These are phyloP conservation scores for Salvia miltiorrhiza DNA, from an alignment of 257 asterid species.

Conservation along the genomic window DNA sequence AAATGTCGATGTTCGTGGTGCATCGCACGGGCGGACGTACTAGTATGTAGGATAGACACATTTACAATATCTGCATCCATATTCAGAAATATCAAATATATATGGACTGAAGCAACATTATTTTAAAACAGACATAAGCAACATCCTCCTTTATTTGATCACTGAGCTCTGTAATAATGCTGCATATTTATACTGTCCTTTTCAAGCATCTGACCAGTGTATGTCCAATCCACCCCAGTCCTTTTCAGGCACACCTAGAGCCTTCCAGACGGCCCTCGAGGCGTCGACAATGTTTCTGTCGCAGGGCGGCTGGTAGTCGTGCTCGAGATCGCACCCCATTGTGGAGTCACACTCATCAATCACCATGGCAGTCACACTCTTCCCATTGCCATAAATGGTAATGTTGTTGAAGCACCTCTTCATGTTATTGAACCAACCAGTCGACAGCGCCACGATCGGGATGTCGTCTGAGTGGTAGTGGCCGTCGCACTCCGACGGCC, in stretches of 20 bases:
- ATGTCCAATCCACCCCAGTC: constrained; percentile 28
- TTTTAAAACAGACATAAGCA: too few relatives aligned
- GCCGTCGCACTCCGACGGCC: constrained; percentile 40
- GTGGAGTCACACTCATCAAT: constrained; percentile 43
- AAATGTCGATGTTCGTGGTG: too few relatives aligned
- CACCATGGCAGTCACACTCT: constrained; percentile 41
- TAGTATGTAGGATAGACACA: too few relatives aligned
- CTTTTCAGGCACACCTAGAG: constrained; percentile 23
- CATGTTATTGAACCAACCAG: constrained; percentile 39
- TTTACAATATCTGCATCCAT: too few relatives aligned
- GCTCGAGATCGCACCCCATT: constrained; percentile 37
- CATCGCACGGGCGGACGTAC: too few relatives aligned
- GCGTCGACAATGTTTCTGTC: constrained; percentile 37
- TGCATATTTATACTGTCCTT: too few relatives aligned
- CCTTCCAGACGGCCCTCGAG: constrained; percentile 46
- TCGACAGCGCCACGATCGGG: constrained; percentile 37
- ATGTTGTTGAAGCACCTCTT: constrained; percentile 34
- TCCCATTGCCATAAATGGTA: constrained; percentile 33
- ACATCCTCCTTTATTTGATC: too few relatives aligned
- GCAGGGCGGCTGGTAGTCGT: constrained; percentile 50
- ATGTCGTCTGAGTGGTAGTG: constrained; percentile 37
- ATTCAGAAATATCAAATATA: too few relatives aligned
- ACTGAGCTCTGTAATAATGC: too few relatives aligned
- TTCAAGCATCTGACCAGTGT: constrained; percentile 29
- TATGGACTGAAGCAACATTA: too few relatives aligned